These are phyloP conservation scores for Nicotiana tabacum DNA, from an alignment of 257 asterid genomes.

Conservation along the genomic window DNA sequence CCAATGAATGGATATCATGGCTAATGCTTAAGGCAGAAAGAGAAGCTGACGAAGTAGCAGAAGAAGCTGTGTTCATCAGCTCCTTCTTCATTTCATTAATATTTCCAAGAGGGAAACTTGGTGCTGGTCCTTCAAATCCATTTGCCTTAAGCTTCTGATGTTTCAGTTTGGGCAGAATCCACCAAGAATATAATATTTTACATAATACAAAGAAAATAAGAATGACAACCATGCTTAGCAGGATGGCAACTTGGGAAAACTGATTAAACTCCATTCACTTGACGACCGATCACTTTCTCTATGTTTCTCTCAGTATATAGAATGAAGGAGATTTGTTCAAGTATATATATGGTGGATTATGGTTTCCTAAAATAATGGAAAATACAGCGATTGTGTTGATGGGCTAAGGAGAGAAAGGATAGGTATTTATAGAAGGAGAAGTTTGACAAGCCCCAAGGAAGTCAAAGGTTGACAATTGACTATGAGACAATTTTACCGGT, in stretches of 20 bases:
- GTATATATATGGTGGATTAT: too few relatives aligned
- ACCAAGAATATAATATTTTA: conserved; percentile 38
- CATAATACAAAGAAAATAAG: conserved; percentile 22
- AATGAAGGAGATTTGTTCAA: too few relatives aligned
- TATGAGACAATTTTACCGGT: not conserved
- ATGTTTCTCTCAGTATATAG: too few relatives aligned
- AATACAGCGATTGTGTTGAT: not conserved
- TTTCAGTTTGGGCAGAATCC: conserved; percentile 46
- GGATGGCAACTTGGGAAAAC: not conserved
- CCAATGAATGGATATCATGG: conserved; percentile 62
- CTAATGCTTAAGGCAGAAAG: conserved; percentile 18
- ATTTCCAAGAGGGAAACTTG: conserved; percentile 81
- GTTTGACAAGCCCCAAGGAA: not conserved
- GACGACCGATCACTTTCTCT: too few relatives aligned
- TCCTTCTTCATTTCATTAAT: conserved; percentile 40
- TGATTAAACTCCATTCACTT: conserved; percentile 22
- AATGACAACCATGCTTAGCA: conserved; percentile 16
- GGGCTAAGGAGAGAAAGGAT: not conserved
- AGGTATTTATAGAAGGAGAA: conserved; percentile 18
- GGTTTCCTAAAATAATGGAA: not conserved
- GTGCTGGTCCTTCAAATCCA: conserved; percentile 84
- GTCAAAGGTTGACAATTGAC: conserved; percentile 13
- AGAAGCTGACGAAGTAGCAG: not conserved
- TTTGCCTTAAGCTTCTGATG: conserved; percentile 46
- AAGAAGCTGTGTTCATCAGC: not conserved